phyloP scores from a whole-genome alignment of 2,329 filamentous ascomycete genomes.

The Lasiodiplodia theobromae region DNA sequence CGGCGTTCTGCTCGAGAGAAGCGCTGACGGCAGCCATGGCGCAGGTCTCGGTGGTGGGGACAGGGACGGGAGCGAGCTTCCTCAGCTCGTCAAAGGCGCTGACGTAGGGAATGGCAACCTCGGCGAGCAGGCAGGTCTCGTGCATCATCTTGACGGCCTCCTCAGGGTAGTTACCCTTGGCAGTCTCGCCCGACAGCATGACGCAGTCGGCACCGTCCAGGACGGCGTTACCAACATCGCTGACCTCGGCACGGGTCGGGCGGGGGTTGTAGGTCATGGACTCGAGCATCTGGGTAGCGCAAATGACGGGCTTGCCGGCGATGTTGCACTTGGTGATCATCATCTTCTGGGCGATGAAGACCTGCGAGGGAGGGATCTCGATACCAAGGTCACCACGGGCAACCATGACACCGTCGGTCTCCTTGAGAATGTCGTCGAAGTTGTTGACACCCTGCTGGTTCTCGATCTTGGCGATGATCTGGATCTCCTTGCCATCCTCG shows the following conservation, averaged over 20 bases:
- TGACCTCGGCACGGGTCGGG: slow-evolving; percentile 97
- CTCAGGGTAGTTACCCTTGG: slow-evolving; percentile 93
- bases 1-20: slow-evolving; percentile 93
- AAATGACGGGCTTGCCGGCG: slow-evolving; percentile 97
- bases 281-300: slow-evolving; percentile 99
- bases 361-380: slow-evolving; percentile 97
- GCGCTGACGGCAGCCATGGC: slow-evolving; percentile 97
- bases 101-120: slow-evolving; percentile 97
- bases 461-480: slow-evolving; percentile 99
- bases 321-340: slow-evolving; percentile 99
- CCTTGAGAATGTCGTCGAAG: slow-evolving; percentile 94
- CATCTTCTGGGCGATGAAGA: slow-evolving; percentile 99
- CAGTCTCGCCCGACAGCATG: slow-evolving; percentile 99
- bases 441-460: slow-evolving; percentile 99
- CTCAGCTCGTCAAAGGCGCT: slow-evolving; percentile 96
- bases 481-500: slow-evolving; percentile 90
- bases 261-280: slow-evolving; percentile 99
- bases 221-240: slow-evolving; percentile 97
- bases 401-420: slow-evolving; percentile 99
- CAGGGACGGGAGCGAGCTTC: slow-evolving; percentile 80
- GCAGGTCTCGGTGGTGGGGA: slow-evolving; percentile 89
- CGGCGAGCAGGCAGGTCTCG: slow-evolving; percentile 94
- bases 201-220: slow-evolving; percentile 98
- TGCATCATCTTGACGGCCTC: slow-evolving; percentile 98
- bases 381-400: slow-evolving; percentile 98